A percentile compares a stretch with the other conserved stretches of the same genome.
phyloP scores from a whole-genome alignment of 352 stramenopile genomes.

The Globisporangium iwayamae region DNA sequence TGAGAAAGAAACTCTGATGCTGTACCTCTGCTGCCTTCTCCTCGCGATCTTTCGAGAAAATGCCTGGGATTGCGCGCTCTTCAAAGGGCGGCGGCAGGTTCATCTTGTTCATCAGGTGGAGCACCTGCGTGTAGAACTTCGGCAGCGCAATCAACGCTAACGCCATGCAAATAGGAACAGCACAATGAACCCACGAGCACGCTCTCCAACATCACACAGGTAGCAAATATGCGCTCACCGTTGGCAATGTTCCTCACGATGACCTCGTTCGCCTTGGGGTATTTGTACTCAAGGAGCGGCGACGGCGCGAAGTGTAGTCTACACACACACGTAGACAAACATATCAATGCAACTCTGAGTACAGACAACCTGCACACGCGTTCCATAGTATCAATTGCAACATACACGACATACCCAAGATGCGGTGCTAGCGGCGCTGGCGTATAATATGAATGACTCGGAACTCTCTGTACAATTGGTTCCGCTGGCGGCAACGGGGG shows the following conservation, averaged over 20 bases:
- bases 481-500: conserved; percentile 23
- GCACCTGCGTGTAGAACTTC: conserved; percentile 88
- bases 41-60: conserved; percentile 40
- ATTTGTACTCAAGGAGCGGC: conserved; percentile 85
- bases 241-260: conserved; percentile 88
- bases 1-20: conserved; percentile 9
- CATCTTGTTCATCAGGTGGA: conserved; percentile 93
- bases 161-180: not conserved
- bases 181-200: not conserved
- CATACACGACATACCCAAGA: conserved; percentile 42
- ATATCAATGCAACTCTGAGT: not conserved
- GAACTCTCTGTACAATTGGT: not conserved
- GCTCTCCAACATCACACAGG: not conserved
- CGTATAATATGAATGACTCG: conserved; percentile 14
- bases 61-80: conserved; percentile 54
- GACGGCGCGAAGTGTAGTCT: conserved; percentile 86
- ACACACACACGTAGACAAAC: not conserved
- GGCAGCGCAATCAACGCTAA: conserved; percentile 82
- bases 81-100: conserved; percentile 84
- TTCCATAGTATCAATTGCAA: not conserved
- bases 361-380: not conserved
- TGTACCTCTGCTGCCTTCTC: not conserved
- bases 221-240: conserved; percentile 30
- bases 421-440: conserved; percentile 64
- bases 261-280: conserved; percentile 67